A percentile compares a stretch with the other conserved stretches of the same genome.
Evolutionary conservation across 2,329 filamentous ascomycete genomes (phyloP).

Genomic region (Cercospora sesami): DNA sequence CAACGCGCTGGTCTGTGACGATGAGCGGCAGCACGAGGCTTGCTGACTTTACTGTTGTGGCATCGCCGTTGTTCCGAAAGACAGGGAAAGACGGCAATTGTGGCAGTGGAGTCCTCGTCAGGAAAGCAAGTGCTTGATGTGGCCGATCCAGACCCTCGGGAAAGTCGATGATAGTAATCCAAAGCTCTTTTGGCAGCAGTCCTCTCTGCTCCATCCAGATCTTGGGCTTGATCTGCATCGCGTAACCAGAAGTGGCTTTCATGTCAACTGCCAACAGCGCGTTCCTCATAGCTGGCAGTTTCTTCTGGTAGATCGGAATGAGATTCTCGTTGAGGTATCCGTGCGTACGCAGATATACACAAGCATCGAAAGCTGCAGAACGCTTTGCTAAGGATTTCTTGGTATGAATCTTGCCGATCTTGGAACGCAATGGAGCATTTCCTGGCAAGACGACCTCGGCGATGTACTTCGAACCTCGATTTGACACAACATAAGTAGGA

Average conservation of each 20-base stretch:
- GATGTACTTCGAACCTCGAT: slow-evolving; percentile 60
- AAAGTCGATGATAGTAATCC: slow-evolving; percentile 63
- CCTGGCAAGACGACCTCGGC: slow-evolving; percentile 80
- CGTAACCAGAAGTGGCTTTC: slow-evolving; percentile 72
- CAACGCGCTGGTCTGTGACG: slow-evolving; percentile 48
- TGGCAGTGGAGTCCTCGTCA: slow-evolving; percentile 68
- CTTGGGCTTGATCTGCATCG: slow-evolving; percentile 74
- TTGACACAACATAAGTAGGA: slow-evolving; percentile 62
- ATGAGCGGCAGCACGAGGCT: slow-evolving; percentile 48
- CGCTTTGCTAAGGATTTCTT: slow-evolving; percentile 81
- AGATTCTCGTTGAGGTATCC: slow-evolving; percentile 72
- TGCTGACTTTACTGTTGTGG: slow-evolving; percentile 58
- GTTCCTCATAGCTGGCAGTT: slow-evolving; percentile 80
- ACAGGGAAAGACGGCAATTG: slow-evolving; percentile 67
- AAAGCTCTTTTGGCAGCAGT: slow-evolving; percentile 55
- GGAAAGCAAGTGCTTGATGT: slow-evolving; percentile 66
- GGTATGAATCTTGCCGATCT: slow-evolving; percentile 61
- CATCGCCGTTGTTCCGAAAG: slow-evolving; percentile 65
- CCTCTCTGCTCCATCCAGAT: slow-evolving; percentile 62
- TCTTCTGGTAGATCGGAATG: slow-evolving; percentile 69
- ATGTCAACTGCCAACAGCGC: slow-evolving; percentile 77
- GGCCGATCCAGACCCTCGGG: slow-evolving; percentile 58
- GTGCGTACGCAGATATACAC: slow-evolving; percentile 65
- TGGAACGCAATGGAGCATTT: slow-evolving; percentile 67
- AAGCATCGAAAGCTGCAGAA: slow-evolving; percentile 84